Evolutionary conservation across 345 rosid genomes (phyloP), one percentile per base, ranked within the genome.

Genomic region (Populus pruinosa): DNA sequence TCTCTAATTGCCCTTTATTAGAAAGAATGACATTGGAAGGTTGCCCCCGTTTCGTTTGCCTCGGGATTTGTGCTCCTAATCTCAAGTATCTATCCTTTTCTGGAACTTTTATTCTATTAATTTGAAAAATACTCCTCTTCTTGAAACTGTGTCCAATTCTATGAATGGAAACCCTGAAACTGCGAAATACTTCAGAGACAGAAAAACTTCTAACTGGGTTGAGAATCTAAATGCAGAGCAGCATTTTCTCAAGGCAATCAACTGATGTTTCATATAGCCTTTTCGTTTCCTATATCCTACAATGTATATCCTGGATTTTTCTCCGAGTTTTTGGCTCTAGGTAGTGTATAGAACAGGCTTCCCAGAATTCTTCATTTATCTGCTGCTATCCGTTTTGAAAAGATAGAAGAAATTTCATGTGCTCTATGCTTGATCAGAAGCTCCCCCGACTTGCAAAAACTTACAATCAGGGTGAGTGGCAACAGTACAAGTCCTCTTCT

Each of bases 391-490:
- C 36, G 67, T 36, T 73, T 59, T 20, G 50, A 35, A 56, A 73
- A 21, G 67, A 56, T 56, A 35, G 76, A 73, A 21, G 67, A 76
- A 49, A 55, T 55, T 31, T 76, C 79, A 8, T 55, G 79, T 56
- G 73, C 79, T 76, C 73, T 56, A 41, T 68, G 79, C 67, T 76
- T 76, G 79, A 76, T 76, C 49, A 55, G 67, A 25, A 76, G 74
- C 67, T 76, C 73, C 53, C 79, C 73, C 67, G 69, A 76, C 39
- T 55, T 76, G 68, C 67, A 76, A 36, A 61, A 69, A 69, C 79
- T 76, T 55, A 69, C 65, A 11, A 53, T 76, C 59, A 33, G 10
- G 8, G 73, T 76, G 53, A 76, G 68, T 62, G 21, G 16, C 49
- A 31, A 5, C 38, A 49, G 2, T 39, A 39, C 1, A 39, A 39